These are phyloP conservation scores for Fabrea salina DNA, from an alignment of 169 alveolate species.

Conservation along the genomic window DNA sequence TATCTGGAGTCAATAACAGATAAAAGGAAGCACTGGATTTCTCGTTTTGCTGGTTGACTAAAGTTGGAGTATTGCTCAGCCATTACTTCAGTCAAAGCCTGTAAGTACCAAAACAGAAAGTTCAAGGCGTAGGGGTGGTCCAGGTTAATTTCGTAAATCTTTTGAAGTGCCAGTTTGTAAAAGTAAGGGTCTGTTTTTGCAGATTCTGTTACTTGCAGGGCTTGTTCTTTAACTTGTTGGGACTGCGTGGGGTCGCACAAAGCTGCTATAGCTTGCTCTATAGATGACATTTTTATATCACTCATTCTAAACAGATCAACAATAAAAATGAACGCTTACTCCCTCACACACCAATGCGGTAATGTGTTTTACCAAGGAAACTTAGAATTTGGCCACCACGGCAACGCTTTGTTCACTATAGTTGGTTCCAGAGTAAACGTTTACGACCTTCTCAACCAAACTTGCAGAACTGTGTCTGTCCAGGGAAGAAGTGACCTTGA, in stretches of 20 bases:
- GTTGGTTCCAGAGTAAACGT: slow-evolving; percentile 9
- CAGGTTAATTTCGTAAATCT: neutral
- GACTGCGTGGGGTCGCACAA: slow-evolving; percentile 17
- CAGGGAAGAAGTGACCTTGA: neutral
- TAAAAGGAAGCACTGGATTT: neutral
- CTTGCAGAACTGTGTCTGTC: neutral
- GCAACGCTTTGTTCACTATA: slow-evolving; percentile 1
- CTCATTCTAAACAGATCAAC: no score
- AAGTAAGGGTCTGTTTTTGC: slow-evolving; percentile 1
- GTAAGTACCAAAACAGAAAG: slow-evolving; percentile 3
- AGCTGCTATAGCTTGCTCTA: slow-evolving; percentile 5
- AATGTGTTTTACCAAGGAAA: slow-evolving; percentile 1
- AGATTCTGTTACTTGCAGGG: neutral
- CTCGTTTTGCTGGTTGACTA: neutral
- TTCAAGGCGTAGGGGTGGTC: neutral
- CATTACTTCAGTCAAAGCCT: neutral
- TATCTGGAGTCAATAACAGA: neutral
- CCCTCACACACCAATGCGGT: slow-evolving; percentile 24
- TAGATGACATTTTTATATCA: neutral
- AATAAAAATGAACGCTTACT: neutral
- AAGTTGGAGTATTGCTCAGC: neutral
- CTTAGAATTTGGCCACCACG: neutral
- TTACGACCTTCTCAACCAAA: slow-evolving; percentile 4
- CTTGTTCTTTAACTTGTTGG: neutral
- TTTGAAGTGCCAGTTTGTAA: slow-evolving; percentile 3